A percentile compares a stretch with the other conserved stretches of the same genome.
These are phyloP conservation scores for Tremella mesenterica DNA, from an alignment of 768 basidiomycete species.

Conservation along the genomic window DNA sequence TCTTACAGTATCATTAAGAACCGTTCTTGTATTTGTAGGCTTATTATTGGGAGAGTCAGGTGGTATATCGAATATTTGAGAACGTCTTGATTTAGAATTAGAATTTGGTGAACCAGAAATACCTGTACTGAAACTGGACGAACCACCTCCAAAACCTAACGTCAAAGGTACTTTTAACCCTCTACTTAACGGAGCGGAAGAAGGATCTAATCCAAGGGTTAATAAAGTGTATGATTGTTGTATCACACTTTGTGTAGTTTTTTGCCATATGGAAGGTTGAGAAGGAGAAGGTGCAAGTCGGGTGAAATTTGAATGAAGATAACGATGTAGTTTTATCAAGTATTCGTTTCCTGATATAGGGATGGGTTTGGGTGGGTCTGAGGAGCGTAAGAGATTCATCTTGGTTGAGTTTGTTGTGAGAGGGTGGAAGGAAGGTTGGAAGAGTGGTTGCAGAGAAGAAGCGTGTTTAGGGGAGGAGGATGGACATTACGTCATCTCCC, in stretches of 20 bases:
- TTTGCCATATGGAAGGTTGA: slow-evolving; percentile 2
- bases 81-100: no score
- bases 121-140: no score
- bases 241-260: slow-evolving; percentile 14
- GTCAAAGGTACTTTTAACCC: slow-evolving; percentile 37
- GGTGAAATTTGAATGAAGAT: slow-evolving; percentile 30
- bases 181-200: slow-evolving; percentile 30
- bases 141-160: slow-evolving; percentile 31
- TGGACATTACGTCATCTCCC: no score
- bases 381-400: slow-evolving; percentile 18
- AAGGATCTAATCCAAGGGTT: slow-evolving; percentile 41
- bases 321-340: slow-evolving; percentile 35
- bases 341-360: slow-evolving; percentile 33
- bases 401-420: neutral
- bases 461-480: no score
- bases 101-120: no score
- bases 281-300: slow-evolving; percentile 26
- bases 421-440: neutral
- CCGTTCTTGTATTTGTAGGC: no score
- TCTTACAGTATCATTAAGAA: no score
- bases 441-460: no score
- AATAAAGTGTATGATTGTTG: slow-evolving; percentile 41
- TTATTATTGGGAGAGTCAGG: slow-evolving; percentile 8
- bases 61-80: no score
- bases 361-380: slow-evolving; percentile 5